A percentile compares a stretch with the other conserved stretches of the same genome.
Conservation (phyloP, 78 protist species). For the Dictyostelium firmibasis region DNA sequence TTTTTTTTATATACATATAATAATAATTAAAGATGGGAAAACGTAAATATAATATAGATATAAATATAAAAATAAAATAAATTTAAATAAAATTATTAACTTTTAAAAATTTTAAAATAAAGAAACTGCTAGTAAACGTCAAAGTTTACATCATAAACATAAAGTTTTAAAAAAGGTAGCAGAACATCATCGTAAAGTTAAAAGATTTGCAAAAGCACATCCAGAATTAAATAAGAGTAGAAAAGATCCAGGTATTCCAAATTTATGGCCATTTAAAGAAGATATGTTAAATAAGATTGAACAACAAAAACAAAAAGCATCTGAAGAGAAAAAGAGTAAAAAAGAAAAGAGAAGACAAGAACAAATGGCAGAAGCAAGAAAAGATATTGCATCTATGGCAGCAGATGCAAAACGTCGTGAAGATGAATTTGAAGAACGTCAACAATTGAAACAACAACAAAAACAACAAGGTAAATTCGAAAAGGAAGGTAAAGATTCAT, state of each 20-base stretch:
- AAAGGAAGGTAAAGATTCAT: conserved; percentile 78
- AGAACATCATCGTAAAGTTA: conserved; percentile 67
- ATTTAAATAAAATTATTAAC: no score
- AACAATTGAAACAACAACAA: conserved; percentile 9
- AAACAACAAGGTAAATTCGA: not conserved
- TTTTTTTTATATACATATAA: not conserved
- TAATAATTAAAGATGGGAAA: not conserved
- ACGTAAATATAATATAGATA: not conserved
- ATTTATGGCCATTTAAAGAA: conserved; percentile 92
- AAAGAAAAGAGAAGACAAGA: conserved; percentile 41
- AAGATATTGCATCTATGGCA: conserved; percentile 42
- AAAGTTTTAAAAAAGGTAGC: conserved; percentile 64
- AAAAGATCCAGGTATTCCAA: conserved; percentile 97
- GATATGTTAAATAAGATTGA: conserved; percentile 83
- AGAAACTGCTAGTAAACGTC: conserved; percentile 42
- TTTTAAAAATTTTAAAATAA: no score
- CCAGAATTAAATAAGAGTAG: conserved; percentile 37
- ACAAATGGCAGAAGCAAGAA: not conserved
- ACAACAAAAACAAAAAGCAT: conserved; percentile 23
- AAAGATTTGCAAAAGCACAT: conserved; percentile 34
- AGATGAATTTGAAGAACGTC: conserved; percentile 43
- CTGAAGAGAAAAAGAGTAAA: conserved; percentile 61
- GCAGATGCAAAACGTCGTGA: conserved; percentile 54
- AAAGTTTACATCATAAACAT: conserved; percentile 47
- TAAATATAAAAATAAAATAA: no score